A percentile compares a stretch with the other conserved stretches of the same genome.
Conservation (phyloP, 2,329 filamentous ascomycete species). For the Sarocladium kiliense region DNA sequence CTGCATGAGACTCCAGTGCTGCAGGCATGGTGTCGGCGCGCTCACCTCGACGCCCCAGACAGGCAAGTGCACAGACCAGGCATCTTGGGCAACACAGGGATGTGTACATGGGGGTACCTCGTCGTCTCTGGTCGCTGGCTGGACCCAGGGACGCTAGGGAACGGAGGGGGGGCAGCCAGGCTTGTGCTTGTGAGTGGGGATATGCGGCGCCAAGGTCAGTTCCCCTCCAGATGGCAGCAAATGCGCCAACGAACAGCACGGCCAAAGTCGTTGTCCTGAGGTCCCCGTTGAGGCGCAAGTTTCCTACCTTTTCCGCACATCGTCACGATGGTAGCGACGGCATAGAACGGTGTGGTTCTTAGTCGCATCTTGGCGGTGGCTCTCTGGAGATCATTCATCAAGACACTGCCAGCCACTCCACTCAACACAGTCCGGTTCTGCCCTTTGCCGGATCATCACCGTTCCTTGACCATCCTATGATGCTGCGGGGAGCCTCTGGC, state of each 20-base stretch:
- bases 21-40: background rate
- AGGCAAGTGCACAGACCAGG: conserved; percentile 1
- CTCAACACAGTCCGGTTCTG: background rate
- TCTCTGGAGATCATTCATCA: conserved; percentile 1
- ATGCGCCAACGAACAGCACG: background rate
- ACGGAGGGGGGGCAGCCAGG: background rate
- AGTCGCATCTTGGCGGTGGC: background rate
- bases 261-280: background rate
- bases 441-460: background rate
- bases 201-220: background rate
- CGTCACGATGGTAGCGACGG: conserved; percentile 5
- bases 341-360: background rate
- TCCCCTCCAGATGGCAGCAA: conserved; percentile 1
- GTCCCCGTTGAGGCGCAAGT: background rate
- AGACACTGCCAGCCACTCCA: background rate
- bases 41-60: background rate
- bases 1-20: conserved; percentile 1
- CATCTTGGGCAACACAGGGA: background rate
- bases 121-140: background rate
- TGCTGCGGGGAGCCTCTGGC: background rate
- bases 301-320: conserved; percentile 3
- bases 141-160: background rate
- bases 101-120: conserved; percentile 9
- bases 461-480: background rate
- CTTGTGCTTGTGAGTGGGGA: conserved; percentile 7